Percentiles rank a stretch among this genome's conserved stretches.
These are phyloP conservation scores for Umbelopsis isabellina DNA, from an alignment of 192 early-diverging fungal species.

Conservation along the genomic window DNA sequence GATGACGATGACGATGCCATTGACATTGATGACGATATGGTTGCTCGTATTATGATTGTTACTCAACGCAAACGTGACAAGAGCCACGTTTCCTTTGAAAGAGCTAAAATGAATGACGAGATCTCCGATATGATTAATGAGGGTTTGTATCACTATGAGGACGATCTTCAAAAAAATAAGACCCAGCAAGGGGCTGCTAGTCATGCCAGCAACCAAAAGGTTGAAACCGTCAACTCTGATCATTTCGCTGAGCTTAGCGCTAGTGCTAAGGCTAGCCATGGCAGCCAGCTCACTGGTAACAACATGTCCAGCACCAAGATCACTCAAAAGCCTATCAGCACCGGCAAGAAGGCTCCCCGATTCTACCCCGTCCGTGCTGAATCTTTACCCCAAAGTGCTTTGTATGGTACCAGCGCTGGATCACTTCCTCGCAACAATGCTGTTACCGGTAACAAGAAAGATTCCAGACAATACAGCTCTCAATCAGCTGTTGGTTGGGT, in stretches of 20 bases:
- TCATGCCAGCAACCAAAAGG: conserved; percentile 53
- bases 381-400: conserved; percentile 29
- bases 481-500: conserved; percentile 78
- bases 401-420: conserved; percentile 24
- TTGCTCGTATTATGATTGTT: conserved; percentile 90
- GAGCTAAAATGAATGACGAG: conserved; percentile 78
- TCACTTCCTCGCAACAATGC: conserved; percentile 24
- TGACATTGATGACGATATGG: conserved; percentile 89
- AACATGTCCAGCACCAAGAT: conserved; percentile 22
- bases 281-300: conserved; percentile 31
- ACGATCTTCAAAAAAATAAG: conserved; percentile 60
- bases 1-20: conserved; percentile 74
- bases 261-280: conserved; percentile 30
- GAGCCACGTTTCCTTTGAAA: conserved; percentile 76
- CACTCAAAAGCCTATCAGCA: conserved; percentile 26
- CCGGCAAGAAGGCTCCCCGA: conserved; percentile 48
- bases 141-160: conserved; percentile 91
- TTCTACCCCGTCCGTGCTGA: conserved; percentile 57
- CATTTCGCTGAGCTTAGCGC: conserved; percentile 61
- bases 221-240: conserved; percentile 60
- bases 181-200: conserved; percentile 32
- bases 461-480: conserved; percentile 69
- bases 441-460: conserved; percentile 46
- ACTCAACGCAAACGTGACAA: conserved; percentile 79
- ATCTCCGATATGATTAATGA: conserved; percentile 94